These are phyloP conservation scores for Vigna reflexopilosa DNA, from an alignment of 306 rosid genomes.

Conservation along the genomic window DNA sequence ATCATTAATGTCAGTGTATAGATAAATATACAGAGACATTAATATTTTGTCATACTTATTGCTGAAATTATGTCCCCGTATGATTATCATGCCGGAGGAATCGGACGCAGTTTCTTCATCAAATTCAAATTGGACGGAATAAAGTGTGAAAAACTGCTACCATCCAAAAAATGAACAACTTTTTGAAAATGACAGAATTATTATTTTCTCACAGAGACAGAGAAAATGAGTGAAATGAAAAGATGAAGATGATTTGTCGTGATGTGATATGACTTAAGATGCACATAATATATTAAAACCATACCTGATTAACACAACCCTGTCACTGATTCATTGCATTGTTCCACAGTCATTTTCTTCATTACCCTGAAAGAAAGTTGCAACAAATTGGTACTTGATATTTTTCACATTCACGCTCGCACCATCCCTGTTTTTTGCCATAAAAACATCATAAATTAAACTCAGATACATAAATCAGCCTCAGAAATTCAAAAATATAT, in stretches of 20 bases:
- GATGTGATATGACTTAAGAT: constrained; percentile 14
- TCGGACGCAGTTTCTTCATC: neutral
- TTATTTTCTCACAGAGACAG: neutral
- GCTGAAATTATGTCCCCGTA: constrained; percentile 13
- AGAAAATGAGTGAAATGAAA: neutral
- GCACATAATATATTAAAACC: neutral
- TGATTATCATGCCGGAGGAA: constrained; percentile 25
- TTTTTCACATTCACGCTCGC: neutral
- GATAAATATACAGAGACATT: neutral
- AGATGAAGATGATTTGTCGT: neutral
- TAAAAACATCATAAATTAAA: neutral
- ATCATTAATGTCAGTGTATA: neutral
- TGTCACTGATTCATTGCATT: neutral
- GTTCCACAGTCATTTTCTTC: constrained; percentile 7
- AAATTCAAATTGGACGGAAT: neutral
- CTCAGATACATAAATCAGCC: constrained; percentile 14
- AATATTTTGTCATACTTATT: neutral
- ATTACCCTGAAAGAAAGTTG: constrained; percentile 24
- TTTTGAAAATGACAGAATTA: neutral
- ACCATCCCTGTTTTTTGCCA: constrained; percentile 6
- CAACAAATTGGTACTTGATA: neutral
- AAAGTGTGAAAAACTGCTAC: neutral
- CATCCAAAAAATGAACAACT: neutral
- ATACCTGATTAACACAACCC: neutral
- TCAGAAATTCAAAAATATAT: neutral